These are phyloP conservation scores for Mucor lusitanicus DNA, from an alignment of 371 early-diverging fungal species.

Conservation along the genomic window DNA sequence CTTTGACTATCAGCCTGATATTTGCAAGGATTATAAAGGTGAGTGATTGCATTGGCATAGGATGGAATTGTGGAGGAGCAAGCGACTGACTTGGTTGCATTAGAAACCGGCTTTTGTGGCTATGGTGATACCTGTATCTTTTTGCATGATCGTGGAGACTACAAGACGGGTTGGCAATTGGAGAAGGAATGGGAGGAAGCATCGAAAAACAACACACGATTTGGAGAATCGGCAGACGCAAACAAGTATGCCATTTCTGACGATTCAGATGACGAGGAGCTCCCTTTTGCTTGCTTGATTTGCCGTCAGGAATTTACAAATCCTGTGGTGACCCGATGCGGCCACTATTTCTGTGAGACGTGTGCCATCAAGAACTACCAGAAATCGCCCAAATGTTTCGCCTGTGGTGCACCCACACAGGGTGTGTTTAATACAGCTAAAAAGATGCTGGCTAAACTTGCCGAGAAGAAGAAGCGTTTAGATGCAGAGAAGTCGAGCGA, in stretches of 20 bases:
- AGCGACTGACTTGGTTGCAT: background rate
- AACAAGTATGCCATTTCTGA: constrained; percentile 57
- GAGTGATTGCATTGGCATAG: constrained; percentile 9
- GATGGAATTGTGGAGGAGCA: background rate
- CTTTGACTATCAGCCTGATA: constrained; percentile 96
- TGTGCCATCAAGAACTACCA: constrained; percentile 85
- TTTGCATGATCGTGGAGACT: constrained; percentile 96
- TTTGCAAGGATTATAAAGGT: constrained; percentile 98
- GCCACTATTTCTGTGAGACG: constrained; percentile 95
- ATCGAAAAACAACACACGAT: constrained; percentile 62
- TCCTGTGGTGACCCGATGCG: constrained; percentile 92
- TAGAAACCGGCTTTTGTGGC: constrained; percentile 91
- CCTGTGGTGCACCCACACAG: constrained; percentile 82
- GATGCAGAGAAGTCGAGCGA: constrained; percentile 39
- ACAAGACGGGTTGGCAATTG: constrained; percentile 95
- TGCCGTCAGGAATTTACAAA: constrained; percentile 85
- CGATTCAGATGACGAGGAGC: constrained; percentile 56
- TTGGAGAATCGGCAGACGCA: constrained; percentile 48
- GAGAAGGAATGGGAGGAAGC: constrained; percentile 94
- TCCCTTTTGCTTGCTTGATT: constrained; percentile 94
- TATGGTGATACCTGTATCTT: constrained; percentile 97
- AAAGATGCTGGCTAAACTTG: constrained; percentile 70
- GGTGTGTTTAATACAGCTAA: constrained; percentile 89
- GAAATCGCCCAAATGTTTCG: constrained; percentile 90
- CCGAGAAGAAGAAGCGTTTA: constrained; percentile 43